phyloP scores from a whole-genome alignment of 345 rosid species.

The Citrus maxima region DNA sequence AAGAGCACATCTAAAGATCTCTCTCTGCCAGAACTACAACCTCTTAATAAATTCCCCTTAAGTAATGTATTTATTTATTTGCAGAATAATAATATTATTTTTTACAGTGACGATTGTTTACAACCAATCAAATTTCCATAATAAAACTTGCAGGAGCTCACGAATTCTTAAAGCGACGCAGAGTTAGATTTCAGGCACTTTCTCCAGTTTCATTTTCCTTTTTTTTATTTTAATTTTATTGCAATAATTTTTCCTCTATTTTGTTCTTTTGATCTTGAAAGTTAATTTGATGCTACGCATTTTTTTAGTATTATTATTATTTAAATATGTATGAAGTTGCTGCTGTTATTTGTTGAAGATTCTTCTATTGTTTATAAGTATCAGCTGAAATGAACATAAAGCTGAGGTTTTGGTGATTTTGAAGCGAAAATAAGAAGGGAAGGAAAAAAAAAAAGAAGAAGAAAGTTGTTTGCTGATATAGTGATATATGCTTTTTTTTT shows the following conservation, averaged over 20 bases:
- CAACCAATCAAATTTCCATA: not conserved
- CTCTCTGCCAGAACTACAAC: conserved; percentile 13
- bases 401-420: not conserved
- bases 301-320: not conserved
- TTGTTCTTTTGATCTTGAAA: not conserved
- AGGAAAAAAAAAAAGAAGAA: not conserved
- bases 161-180: not conserved
- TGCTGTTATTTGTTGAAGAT: not conserved
- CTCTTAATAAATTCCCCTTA: conserved; percentile 16
- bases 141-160: not conserved
- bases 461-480: not conserved
- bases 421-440: not conserved
- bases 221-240: not conserved
- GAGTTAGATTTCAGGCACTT: conserved; percentile 10
- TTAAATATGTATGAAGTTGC: not conserved
- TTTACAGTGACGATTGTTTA: not conserved
- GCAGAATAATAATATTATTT: not conserved
- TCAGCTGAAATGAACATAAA: not conserved
- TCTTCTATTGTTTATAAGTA: not conserved
- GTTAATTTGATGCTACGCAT: not conserved
- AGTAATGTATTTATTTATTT: not conserved
- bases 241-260: no score
- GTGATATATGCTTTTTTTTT: not conserved
- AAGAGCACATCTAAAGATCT: conserved; percentile 45
- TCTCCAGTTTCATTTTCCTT: not conserved